These are phyloP conservation scores for Sphaerulina populicola DNA, from an alignment of 2,329 filamentous ascomycete species.

Conservation along the genomic window DNA sequence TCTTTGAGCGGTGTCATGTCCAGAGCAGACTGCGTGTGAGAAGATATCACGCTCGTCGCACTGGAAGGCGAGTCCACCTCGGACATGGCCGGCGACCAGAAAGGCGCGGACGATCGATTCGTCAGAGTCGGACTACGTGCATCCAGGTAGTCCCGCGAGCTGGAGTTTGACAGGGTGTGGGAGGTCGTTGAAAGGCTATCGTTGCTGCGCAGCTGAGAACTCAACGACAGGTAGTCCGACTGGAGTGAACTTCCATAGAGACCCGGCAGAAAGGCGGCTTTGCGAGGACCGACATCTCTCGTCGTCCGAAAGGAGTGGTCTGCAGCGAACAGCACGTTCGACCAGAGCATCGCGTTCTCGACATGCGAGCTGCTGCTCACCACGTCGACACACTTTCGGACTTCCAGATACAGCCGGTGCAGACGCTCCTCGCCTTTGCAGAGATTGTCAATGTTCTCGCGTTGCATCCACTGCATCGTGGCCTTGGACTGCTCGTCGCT, in stretches of 20 bases:
- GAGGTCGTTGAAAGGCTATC: slow-evolving; percentile 25
- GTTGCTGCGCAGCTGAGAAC: slow-evolving; percentile 20
- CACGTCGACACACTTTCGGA: slow-evolving; percentile 76
- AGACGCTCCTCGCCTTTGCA: slow-evolving; percentile 92
- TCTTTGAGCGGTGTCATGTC: slow-evolving; percentile 10
- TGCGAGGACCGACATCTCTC: slow-evolving; percentile 1
- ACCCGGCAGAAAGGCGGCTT: slow-evolving; percentile 9
- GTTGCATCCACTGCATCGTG: slow-evolving; percentile 72
- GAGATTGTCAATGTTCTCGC: slow-evolving; percentile 79
- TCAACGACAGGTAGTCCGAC: slow-evolving; percentile 18
- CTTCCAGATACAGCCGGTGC: slow-evolving; percentile 84
- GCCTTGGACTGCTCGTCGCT: slow-evolving; percentile 91
- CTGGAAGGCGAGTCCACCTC: slow-evolving; percentile 56
- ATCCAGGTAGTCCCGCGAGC: slow-evolving; percentile 58
- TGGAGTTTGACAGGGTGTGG: slow-evolving; percentile 26
- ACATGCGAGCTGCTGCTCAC: slow-evolving; percentile 64
- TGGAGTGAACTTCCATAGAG: slow-evolving; percentile 12
- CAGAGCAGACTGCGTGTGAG: slow-evolving; percentile 14
- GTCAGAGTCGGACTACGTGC: slow-evolving; percentile 59
- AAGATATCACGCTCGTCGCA: slow-evolving; percentile 49
- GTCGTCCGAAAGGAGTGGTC: slow-evolving; percentile 35
- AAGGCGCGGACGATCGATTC: slow-evolving; percentile 68
- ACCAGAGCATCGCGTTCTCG: slow-evolving; percentile 83
- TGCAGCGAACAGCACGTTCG: slow-evolving; percentile 75
- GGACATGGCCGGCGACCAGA: slow-evolving; percentile 81